These are phyloP conservation scores for Rhodotorula glutinis DNA, from an alignment of 1,284 basidiomycete genomes.

Conservation along the genomic window DNA sequence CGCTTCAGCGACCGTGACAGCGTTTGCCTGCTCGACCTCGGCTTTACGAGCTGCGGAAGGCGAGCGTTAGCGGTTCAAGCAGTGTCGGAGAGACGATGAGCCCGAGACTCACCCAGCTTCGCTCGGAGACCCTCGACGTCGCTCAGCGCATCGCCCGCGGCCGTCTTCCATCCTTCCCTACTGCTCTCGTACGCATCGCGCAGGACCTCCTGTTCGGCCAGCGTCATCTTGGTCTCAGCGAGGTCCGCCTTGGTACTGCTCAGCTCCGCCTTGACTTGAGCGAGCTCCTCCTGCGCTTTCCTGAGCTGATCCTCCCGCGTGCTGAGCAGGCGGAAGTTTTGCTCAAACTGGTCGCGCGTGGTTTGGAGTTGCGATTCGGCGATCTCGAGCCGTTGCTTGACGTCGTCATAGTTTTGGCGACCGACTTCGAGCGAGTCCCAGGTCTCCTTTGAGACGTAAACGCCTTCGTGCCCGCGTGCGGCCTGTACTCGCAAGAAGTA, in stretches of 20 bases:
- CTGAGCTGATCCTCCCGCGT: conserved; percentile 38
- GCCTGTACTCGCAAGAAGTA: conserved; percentile 51
- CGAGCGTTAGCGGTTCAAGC: not conserved
- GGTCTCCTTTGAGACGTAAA: conserved; percentile 82
- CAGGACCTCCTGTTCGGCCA: conserved; percentile 34
- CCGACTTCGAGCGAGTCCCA: conserved; percentile 79
- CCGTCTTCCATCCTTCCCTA: conserved; percentile 40
- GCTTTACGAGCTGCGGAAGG: conserved; percentile 29
- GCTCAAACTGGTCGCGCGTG: conserved; percentile 84
- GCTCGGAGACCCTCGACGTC: conserved; percentile 40
- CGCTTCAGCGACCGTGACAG: conserved; percentile 11
- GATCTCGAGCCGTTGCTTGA: conserved; percentile 73
- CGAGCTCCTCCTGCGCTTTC: conserved; percentile 32
- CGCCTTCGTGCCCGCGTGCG: conserved; percentile 89
- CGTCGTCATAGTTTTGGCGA: conserved; percentile 61
- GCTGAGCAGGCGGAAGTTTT: conserved; percentile 67
- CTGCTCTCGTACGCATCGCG: conserved; percentile 36
- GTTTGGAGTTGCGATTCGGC: conserved; percentile 74
- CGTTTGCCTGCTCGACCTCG: conserved; percentile 30
- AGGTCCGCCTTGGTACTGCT: conserved; percentile 16
- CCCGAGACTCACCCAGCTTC: conserved; percentile 33
- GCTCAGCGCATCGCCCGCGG: conserved; percentile 28
- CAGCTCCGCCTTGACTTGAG: conserved; percentile 26
- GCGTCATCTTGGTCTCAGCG: conserved; percentile 8
- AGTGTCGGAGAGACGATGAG: not conserved